Percentiles rank a stretch among this genome's conserved stretches.
Evolutionary conservation across 768 basidiomycete genomes (phyloP).

Genomic region (Leccinum boreale): DNA sequence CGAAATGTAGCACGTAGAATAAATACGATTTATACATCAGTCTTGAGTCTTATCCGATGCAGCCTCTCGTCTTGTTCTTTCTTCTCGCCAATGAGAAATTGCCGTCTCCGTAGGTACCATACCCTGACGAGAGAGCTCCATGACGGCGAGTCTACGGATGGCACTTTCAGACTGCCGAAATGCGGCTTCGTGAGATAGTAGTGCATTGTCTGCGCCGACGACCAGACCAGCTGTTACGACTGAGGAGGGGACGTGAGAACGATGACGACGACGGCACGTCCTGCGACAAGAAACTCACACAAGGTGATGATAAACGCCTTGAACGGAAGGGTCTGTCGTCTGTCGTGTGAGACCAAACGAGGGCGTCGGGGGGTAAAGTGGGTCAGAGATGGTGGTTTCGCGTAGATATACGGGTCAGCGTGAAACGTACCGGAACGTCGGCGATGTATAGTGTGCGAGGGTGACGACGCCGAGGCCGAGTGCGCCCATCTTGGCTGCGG

Average conservation of each 20-base stretch:
- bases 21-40: slow-evolving; percentile 3
- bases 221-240: slow-evolving; percentile 68
- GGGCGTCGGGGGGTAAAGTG: not conserved
- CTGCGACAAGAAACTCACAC: slow-evolving; percentile 42
- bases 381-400: not conserved
- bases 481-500: slow-evolving; percentile 48
- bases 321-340: slow-evolving; percentile 77
- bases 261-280: not conserved
- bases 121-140: slow-evolving; percentile 72
- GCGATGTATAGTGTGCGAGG: slow-evolving; percentile 70
- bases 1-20: slow-evolving; percentile 14
- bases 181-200: slow-evolving; percentile 65
- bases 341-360: slow-evolving; percentile 23
- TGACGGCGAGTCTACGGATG: slow-evolving; percentile 68
- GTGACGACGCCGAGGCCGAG: slow-evolving; percentile 59
- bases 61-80: slow-evolving; percentile 28
- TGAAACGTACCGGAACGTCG: slow-evolving; percentile 56
- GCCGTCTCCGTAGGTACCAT: slow-evolving; percentile 80
- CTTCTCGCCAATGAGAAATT: slow-evolving; percentile 74
- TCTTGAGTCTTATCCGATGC: not conserved
- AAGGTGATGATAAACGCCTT: slow-evolving; percentile 76
- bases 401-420: not conserved
- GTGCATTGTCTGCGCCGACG: slow-evolving; percentile 72
- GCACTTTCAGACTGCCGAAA: slow-evolving; percentile 65
- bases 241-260: slow-evolving; percentile 24